These are phyloP conservation scores for Solanum hybrid DNA, from an alignment of 305 asterid genomes.

Conservation along the genomic window DNA sequence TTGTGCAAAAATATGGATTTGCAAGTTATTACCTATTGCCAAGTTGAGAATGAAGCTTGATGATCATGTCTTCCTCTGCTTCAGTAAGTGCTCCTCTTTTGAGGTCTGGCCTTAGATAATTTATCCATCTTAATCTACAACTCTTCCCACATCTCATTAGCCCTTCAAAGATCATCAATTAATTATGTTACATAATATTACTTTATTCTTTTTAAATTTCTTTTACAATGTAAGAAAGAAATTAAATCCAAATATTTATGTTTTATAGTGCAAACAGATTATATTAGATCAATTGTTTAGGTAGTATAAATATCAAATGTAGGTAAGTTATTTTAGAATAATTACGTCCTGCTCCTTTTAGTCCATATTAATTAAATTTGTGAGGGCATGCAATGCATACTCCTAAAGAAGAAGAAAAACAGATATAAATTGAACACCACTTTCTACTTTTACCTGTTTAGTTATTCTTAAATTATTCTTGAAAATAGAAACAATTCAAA, in stretches of 20 bases:
- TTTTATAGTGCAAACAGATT: neutral
- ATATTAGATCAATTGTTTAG: neutral
- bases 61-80: slow-evolving; percentile 74
- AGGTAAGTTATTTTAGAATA: neutral
- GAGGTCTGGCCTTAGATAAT: slow-evolving; percentile 72
- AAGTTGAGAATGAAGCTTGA: slow-evolving; percentile 62
- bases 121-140: slow-evolving; percentile 76
- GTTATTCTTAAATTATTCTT: neutral
- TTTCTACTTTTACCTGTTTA: neutral
- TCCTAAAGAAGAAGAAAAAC: neutral
- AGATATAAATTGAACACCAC: neutral
- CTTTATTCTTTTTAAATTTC: neutral
- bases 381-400: neutral
- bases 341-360: neutral
- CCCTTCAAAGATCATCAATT: slow-evolving; percentile 24
- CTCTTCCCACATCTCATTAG: slow-evolving; percentile 86
- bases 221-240: neutral
- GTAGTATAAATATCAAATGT: neutral
- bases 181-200: neutral
- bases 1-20: neutral
- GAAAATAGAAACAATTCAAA: neutral
- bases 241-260: neutral
- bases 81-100: slow-evolving; percentile 77
- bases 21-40: slow-evolving; percentile 55
- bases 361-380: neutral